phyloP scores from a whole-genome alignment of 495 filamentous ascomycete species.

The Neurospora terricola region DNA sequence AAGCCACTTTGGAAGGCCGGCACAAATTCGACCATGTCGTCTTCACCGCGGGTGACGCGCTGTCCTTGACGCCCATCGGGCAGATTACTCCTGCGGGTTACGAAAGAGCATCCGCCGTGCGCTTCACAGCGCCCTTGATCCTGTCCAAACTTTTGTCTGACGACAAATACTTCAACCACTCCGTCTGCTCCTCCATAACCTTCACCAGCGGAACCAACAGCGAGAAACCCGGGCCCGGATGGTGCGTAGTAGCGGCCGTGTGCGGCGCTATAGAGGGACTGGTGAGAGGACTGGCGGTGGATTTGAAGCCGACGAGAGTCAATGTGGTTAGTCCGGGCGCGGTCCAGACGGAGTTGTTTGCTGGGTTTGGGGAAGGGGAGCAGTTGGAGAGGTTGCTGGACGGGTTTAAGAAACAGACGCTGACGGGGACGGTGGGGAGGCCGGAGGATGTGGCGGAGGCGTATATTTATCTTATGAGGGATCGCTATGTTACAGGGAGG shows the following conservation, averaged over 20 bases:
- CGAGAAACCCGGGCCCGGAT: background rate
- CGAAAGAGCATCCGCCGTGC: conserved; percentile 30
- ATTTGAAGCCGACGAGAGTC: conserved; percentile 6
- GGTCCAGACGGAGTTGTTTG: conserved; percentile 42
- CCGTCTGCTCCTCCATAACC: conserved; percentile 11
- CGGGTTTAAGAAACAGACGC: conserved; percentile 12
- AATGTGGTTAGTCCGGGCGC: conserved; percentile 33
- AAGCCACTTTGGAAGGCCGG: conserved; percentile 14
- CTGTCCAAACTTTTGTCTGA: conserved; percentile 37
- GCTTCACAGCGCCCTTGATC: conserved; percentile 38
- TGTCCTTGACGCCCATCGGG: conserved; percentile 21
- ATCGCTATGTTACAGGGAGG: conserved; percentile 16
- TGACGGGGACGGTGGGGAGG: conserved; percentile 36
- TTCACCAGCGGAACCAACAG: conserved; percentile 41
- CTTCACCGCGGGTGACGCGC: conserved; percentile 44
- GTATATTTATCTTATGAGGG: conserved; percentile 55
- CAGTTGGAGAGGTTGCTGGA: conserved; percentile 21
- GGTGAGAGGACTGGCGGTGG: conserved; percentile 7
- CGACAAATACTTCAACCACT: conserved; percentile 26
- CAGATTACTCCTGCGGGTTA: conserved; percentile 31
- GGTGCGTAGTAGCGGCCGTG: background rate
- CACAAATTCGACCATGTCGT: conserved; percentile 48
- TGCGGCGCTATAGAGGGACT: background rate
- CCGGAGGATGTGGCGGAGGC: conserved; percentile 52
- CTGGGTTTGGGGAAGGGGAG: conserved; percentile 8